A percentile compares a stretch with the other conserved stretches of the same genome.
Conservation (phyloP, 192 early-diverging fungal genomes). For the Irineochytrium annulatum region DNA sequence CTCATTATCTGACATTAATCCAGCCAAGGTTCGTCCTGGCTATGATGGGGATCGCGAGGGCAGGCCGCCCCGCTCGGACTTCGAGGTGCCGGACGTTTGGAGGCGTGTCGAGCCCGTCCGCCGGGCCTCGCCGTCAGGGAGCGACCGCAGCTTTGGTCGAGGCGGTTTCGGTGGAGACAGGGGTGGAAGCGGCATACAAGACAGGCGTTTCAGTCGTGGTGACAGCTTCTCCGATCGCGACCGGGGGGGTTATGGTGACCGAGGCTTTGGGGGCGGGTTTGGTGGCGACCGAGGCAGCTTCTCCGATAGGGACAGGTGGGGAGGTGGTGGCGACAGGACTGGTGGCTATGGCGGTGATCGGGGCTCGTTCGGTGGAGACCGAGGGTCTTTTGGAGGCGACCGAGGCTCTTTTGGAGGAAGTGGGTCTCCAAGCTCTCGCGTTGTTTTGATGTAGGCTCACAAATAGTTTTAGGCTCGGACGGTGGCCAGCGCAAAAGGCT, state of each 20-base stretch:
- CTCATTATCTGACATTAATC: neutral
- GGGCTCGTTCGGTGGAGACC: too few relatives aligned
- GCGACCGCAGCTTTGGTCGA: too few relatives aligned
- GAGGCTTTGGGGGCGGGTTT: constrained; percentile 15
- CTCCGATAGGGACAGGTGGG: constrained; percentile 7
- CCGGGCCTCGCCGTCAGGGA: neutral
- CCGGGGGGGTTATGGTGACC: constrained; percentile 12
- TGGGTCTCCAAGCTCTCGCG: too few relatives aligned
- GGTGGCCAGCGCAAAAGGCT: constrained; percentile 42
- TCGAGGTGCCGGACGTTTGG: constrained; percentile 2
- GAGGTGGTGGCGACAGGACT: constrained; percentile 15
- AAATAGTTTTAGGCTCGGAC: constrained; percentile 2
- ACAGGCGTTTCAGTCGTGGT: too few relatives aligned
- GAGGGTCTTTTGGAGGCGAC: too few relatives aligned
- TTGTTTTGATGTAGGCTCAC: neutral
- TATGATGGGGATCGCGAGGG: constrained; percentile 7
- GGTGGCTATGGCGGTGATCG: constrained; percentile 7
- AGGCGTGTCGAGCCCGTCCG: neutral
- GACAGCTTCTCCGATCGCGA: constrained; percentile 28
- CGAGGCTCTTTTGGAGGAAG: too few relatives aligned
- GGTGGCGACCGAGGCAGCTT: constrained; percentile 25
- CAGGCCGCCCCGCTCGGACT: neutral
- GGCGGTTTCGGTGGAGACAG: constrained; percentile 21
- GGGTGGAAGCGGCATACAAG: too few relatives aligned
- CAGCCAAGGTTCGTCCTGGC: neutral